A percentile compares a stretch with the other conserved stretches of the same genome.
phyloP scores from a whole-genome alignment of 2,329 filamentous ascomycete genomes.

The Leptosphaerulina australis region DNA sequence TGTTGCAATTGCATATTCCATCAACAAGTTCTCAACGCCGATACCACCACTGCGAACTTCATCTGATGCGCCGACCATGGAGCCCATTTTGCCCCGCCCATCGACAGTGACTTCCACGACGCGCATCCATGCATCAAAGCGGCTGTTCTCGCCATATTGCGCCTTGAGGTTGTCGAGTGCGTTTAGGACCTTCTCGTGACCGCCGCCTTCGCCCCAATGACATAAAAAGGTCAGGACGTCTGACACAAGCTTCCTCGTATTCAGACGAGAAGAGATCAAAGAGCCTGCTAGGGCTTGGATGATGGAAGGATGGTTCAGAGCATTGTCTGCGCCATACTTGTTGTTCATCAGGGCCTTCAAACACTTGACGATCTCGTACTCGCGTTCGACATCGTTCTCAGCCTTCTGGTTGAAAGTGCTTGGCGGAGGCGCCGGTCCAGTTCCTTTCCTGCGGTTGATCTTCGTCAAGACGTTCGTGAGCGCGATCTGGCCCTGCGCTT shows the following conservation, averaged over 20 bases:
- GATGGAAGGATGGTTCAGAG: conserved; percentile 85
- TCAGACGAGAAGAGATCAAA: conserved; percentile 84
- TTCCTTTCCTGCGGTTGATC: conserved; percentile 84
- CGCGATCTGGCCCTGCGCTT: conserved; percentile 95
- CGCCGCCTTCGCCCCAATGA: conserved; percentile 87
- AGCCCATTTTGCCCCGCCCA: conserved; percentile 98
- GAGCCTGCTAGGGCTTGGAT: conserved; percentile 86
- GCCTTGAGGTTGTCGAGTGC: conserved; percentile 90
- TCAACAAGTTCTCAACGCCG: conserved; percentile 97
- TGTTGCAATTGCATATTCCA: conserved; percentile 97
- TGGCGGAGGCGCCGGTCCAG: conserved; percentile 70
- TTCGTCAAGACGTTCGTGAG: conserved; percentile 92
- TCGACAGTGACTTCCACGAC: conserved; percentile 97
- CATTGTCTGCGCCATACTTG: conserved; percentile 97
- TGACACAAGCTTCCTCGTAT: conserved; percentile 91
- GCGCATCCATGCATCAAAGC: conserved; percentile 98
- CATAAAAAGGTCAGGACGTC: conserved; percentile 96
- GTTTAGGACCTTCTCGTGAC: conserved; percentile 91
- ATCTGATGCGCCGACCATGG: conserved; percentile 93
- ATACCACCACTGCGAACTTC: conserved; percentile 95
- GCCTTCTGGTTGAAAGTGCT: conserved; percentile 56
- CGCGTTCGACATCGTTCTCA: conserved; percentile 84
- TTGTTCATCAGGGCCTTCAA: conserved; percentile 98
- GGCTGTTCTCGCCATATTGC: conserved; percentile 86
- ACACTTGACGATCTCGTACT: conserved; percentile 98